Percentiles rank a stretch among this genome's conserved stretches.
These are phyloP conservation scores for Cicer yamashitae DNA, from an alignment of 306 rosid species.

Conservation along the genomic window DNA sequence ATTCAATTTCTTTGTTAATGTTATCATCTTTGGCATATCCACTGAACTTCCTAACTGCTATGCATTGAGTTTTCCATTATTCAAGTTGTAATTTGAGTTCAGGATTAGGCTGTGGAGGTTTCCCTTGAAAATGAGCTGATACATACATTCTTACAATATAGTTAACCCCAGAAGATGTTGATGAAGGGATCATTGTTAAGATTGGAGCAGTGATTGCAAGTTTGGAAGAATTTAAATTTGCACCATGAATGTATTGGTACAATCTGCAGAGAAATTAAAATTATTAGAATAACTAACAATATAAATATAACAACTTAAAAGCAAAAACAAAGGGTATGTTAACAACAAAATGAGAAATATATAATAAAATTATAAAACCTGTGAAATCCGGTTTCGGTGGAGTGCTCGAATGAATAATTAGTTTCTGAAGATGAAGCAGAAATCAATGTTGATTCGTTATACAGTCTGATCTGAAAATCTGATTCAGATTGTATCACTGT, in stretches of 20 bases:
- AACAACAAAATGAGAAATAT: no score
- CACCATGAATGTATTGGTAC: slow-evolving; percentile 76
- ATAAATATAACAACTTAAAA: no score
- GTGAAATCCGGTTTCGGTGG: slow-evolving; percentile 75
- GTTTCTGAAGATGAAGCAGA: slow-evolving; percentile 57
- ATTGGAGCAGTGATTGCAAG: slow-evolving; percentile 67
- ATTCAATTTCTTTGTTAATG: slow-evolving; percentile 53
- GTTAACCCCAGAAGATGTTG: slow-evolving; percentile 46
- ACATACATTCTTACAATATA: slow-evolving; percentile 57
- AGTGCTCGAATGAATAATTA: slow-evolving; percentile 57
- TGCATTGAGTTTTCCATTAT: slow-evolving; percentile 63
- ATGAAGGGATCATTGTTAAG: slow-evolving; percentile 55
- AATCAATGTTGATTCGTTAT: slow-evolving; percentile 70
- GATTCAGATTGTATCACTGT: slow-evolving; percentile 57
- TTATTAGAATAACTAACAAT: no score
- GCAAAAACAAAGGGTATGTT: no score
- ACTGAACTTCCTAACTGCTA: slow-evolving; percentile 67
- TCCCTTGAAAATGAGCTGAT: slow-evolving; percentile 45
- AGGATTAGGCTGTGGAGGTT: slow-evolving; percentile 61
- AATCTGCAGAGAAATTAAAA: slow-evolving; percentile 49
- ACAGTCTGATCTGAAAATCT: slow-evolving; percentile 76
- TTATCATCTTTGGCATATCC: slow-evolving; percentile 75
- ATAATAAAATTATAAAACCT: slow-evolving; percentile 51
- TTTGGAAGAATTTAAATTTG: slow-evolving; percentile 54
- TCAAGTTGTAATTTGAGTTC: slow-evolving; percentile 61